These are phyloP conservation scores for Camellia oleifera DNA, from an alignment of 179 eudicot genomes.

Conservation along the genomic window DNA sequence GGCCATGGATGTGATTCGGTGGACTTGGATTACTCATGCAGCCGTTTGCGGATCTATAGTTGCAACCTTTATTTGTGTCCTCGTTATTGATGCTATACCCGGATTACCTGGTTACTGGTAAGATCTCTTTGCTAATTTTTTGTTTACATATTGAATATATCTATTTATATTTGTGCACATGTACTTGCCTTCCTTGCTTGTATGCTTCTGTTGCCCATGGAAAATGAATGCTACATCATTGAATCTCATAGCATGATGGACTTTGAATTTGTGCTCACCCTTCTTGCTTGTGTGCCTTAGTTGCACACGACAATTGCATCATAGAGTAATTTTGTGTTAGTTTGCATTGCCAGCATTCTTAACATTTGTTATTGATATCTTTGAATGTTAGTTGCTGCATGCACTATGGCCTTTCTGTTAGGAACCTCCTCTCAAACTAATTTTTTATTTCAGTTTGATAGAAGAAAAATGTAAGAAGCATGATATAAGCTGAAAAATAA, in stretches of 20 bases:
- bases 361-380: too few species aligned
- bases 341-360: too few species aligned
- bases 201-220: not conserved
- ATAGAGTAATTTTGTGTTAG: too few species aligned
- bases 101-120: slow-evolving; percentile 88
- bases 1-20: slow-evolving; percentile 90
- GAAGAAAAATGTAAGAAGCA: not conserved
- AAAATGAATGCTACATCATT: not conserved
- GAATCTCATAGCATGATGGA: not conserved
- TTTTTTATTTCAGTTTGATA: not conserved
- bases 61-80: slow-evolving; percentile 75
- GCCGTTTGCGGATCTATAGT: slow-evolving; percentile 84
- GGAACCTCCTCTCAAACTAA: not conserved
- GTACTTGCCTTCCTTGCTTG: not conserved
- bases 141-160: not conserved
- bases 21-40: slow-evolving; percentile 87
- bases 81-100: slow-evolving; percentile 68
- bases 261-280: not conserved
- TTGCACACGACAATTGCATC: too few species aligned
- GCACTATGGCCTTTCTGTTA: not conserved
- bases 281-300: too few species aligned
- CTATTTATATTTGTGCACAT: not conserved
- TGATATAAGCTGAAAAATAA: not conserved
- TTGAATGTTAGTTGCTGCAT: not conserved
- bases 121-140: slow-evolving; percentile 17